These are phyloP conservation scores for Schizosaccharomyces cryophilus DNA, from an alignment of 805 yeast genomes.

Conservation along the genomic window DNA sequence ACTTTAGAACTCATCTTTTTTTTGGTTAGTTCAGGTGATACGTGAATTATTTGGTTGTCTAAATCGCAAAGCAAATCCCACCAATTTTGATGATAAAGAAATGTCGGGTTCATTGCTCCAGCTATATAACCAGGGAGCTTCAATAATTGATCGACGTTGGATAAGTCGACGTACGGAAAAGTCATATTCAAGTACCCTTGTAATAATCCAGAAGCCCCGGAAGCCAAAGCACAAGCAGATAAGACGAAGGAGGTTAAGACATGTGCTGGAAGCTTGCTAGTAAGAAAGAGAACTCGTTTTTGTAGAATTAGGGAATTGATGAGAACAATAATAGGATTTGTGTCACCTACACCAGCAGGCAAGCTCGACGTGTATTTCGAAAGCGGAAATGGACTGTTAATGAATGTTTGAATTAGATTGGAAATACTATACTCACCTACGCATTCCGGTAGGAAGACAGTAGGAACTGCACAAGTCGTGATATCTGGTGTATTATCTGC, in stretches of 20 bases:
- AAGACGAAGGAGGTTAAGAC: conserved; percentile 27
- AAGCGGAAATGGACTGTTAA: background rate
- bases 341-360: background rate
- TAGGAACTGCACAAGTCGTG: background rate
- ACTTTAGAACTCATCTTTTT: too few species aligned
- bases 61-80: conserved; percentile 34
- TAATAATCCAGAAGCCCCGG: conserved; percentile 25
- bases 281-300: background rate
- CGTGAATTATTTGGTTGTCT: conserved; percentile 12
- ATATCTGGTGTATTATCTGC: background rate
- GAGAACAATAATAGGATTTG: background rate
- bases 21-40: background rate
- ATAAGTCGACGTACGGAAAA: conserved; percentile 33
- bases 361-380: background rate
- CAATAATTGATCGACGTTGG: conserved; percentile 22
- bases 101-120: conserved; percentile 37
- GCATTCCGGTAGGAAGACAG: conserved; percentile 9
- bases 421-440: conserved; percentile 13
- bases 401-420: background rate
- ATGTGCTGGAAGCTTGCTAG: conserved; percentile 19
- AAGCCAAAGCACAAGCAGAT: conserved; percentile 24
- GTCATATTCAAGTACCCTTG: conserved; percentile 24
- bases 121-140: conserved; percentile 24
- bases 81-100: conserved; percentile 26
- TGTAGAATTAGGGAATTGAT: background rate